phyloP scores from a whole-genome alignment of 208 protist genomes.

The Naegleria fowleri region DNA sequence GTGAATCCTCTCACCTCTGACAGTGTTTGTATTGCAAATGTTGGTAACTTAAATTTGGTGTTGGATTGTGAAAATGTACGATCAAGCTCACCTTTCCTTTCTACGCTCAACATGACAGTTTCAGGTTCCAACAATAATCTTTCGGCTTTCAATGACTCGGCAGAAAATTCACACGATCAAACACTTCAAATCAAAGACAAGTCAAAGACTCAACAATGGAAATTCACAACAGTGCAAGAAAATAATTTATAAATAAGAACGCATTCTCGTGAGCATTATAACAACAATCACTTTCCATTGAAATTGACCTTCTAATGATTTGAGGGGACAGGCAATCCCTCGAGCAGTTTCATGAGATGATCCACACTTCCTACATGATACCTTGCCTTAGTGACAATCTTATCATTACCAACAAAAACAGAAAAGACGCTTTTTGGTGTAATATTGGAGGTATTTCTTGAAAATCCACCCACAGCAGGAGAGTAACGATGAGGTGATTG shows the following conservation, averaged over 20 bases:
- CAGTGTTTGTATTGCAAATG: not conserved
- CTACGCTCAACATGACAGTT: not conserved
- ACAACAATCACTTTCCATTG: too few relatives aligned
- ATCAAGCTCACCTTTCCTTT: not conserved
- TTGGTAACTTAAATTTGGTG: constrained; percentile 13
- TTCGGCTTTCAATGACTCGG: not conserved
- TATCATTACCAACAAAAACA: not conserved
- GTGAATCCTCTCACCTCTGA: not conserved
- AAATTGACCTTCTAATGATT: not conserved
- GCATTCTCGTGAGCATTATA: too few relatives aligned
- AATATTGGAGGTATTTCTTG: not conserved
- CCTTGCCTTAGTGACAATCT: not conserved
- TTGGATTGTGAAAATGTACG: not conserved
- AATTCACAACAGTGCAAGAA: not conserved
- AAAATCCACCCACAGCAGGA: not conserved
- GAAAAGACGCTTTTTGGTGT: not conserved
- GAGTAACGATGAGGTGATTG: not conserved
- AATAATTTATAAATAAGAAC: not conserved
- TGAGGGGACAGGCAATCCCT: not conserved
- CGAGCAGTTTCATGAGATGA: not conserved
- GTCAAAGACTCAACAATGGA: constrained; percentile 16
- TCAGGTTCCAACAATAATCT: not conserved
- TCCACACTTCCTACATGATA: not conserved
- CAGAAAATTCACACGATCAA: not conserved
- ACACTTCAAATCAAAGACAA: not conserved